phyloP scores from a whole-genome alignment of 768 basidiomycete species.

The Serendipita sp. region DNA sequence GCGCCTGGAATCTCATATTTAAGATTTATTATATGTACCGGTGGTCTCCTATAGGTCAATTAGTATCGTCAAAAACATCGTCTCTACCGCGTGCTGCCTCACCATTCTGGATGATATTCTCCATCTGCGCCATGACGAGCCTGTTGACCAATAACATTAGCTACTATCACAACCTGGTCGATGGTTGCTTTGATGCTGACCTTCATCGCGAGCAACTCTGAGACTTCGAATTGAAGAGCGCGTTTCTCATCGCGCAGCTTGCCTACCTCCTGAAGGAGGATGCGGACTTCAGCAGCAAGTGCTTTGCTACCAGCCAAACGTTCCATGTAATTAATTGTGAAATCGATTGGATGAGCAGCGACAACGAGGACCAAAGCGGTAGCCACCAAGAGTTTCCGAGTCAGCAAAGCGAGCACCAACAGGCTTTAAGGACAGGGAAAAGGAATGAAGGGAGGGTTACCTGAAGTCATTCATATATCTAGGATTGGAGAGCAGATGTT shows the following conservation, averaged over 20 bases:
- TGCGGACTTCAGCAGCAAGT: slow-evolving; percentile 42
- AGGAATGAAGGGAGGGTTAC: not conserved
- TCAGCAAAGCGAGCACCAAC: not conserved
- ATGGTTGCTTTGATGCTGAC: slow-evolving; percentile 12
- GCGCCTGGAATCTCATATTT: not conserved
- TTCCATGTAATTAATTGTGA: not conserved
- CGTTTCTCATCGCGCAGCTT: slow-evolving; percentile 43
- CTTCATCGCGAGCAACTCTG: slow-evolving; percentile 16
- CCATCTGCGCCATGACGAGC: slow-evolving; percentile 13
- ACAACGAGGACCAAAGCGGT: not conserved
- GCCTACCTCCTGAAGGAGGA: slow-evolving; percentile 42
- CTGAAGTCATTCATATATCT: slow-evolving; percentile 6
- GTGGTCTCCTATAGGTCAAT: slow-evolving; percentile 5
- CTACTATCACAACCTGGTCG: not conserved
- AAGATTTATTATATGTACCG: not conserved
- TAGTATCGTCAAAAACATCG: not conserved
- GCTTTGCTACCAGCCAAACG: slow-evolving; percentile 29
- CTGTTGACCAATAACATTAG: slow-evolving; percentile 7
- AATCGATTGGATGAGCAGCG: not conserved
- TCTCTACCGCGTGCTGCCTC: not conserved
- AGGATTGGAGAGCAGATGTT: slow-evolving; percentile 3
- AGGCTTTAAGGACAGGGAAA: not conserved
- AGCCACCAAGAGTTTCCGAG: not conserved
- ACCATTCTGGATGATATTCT: slow-evolving; percentile 9
- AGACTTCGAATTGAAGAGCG: slow-evolving; percentile 26